Evolutionary conservation across 495 filamentous ascomycete species (phyloP).

Genomic region (Paragyromitra xinjiangensis): DNA sequence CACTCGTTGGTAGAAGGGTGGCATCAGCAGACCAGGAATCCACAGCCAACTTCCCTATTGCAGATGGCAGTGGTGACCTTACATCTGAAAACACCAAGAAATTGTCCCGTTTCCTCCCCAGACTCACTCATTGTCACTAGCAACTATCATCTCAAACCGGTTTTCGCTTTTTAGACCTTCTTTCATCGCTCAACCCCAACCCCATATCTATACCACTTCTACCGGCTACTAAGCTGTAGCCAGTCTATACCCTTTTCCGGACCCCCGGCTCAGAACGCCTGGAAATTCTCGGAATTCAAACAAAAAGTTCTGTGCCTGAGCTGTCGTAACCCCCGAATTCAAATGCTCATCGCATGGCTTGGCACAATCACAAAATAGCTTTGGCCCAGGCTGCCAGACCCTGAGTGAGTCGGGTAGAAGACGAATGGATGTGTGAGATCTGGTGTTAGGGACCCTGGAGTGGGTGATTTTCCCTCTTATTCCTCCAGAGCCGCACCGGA

Average conservation of each 20-base stretch:
- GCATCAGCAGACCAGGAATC: neutral
- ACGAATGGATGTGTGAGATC: slow-evolving; percentile 23
- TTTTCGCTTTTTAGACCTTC: neutral
- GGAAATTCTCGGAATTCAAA: slow-evolving; percentile 13
- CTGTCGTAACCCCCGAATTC: slow-evolving; percentile 5
- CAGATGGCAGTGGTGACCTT: neutral
- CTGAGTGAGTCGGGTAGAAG: neutral
- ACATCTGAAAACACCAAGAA: neutral
- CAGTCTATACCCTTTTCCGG: neutral
- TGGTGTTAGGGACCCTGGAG: slow-evolving; percentile 2
- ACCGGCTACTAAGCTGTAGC: neutral
- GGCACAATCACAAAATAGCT: slow-evolving; percentile 15
- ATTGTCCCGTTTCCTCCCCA: neutral
- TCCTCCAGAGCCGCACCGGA: slow-evolving; percentile 29
- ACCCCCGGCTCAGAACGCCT: neutral
- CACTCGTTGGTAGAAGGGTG: slow-evolving; percentile 18
- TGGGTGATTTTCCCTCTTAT: neutral
- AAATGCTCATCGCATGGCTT: slow-evolving; percentile 27
- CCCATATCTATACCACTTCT: neutral
- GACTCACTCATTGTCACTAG: slow-evolving; percentile 8
- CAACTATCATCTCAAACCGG: neutral
- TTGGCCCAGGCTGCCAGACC: neutral
- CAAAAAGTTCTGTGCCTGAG: slow-evolving; percentile 9
- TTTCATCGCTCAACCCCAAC: neutral
- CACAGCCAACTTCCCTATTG: neutral